Base-by-base conservation (phyloP, 2,329 filamentous ascomycete genomes). In the Trichoderma koningiopsis region DNA sequence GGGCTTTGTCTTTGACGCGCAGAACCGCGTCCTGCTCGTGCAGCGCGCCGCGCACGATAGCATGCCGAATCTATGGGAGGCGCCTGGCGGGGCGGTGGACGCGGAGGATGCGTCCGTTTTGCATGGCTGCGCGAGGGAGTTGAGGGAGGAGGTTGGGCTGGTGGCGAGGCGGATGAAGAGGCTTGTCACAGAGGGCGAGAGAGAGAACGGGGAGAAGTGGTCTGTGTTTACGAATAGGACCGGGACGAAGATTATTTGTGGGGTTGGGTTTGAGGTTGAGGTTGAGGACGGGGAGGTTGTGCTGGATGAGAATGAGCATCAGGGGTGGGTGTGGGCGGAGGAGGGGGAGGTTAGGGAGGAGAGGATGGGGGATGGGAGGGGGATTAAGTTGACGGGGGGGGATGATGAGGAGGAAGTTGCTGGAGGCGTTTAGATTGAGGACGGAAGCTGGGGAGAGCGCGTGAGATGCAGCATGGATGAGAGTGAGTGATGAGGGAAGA, bases 61-160 rank as follows among this genome's bases (percentile, higher is more conserved):
- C 66, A 80, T 81, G 76, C 83, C 84, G 3, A 74, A 80, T 68
- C 75, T 72, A 4, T 86, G 85, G 85, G 85, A 87, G 69, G 71
- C 80, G 0, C 84, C 85, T 1, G 85, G 85, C 27, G 85, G 85
- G n/a, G 81, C 77, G 0, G 80, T 81, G 52, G 85, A 86, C 61
- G 62, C 74, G 0, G 74, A 76, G 0, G 84, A 86, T 70, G 56
- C 70, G 6, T 81, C 74, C 14, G 78, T 86, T 5, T 76, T 86
- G 4, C 72, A 79, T 58, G 81, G 79, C 19, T 81, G 80, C n/a
- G 81, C 79, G 19, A 79, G 85, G 19, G 85, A 87, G 76, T 76
- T 86, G 2, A 78, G 75, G 74, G 85, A 86, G 75, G 84, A 86
- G 74, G 73, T 82, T 10, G 82, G 83, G 0, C 75, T 86, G 4